Conservation (phyloP, 2,329 filamentous ascomycete species). For the Fusarium sterilihyphosum region DNA sequence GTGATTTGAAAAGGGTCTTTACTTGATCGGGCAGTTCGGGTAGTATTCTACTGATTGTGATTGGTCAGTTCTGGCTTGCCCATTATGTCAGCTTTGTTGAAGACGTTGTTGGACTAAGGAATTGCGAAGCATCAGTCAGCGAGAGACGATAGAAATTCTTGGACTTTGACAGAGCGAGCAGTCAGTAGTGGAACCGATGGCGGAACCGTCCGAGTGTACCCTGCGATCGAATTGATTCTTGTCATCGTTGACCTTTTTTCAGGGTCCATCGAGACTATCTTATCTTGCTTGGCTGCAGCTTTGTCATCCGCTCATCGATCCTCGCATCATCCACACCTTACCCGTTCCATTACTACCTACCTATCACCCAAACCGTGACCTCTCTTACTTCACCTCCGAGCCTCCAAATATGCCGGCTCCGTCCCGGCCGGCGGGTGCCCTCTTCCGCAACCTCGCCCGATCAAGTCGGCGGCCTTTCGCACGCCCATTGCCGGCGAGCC, state of each 20-base stretch:
- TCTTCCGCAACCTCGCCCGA: slow-evolving; percentile 35
- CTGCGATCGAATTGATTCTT: slow-evolving; percentile 7
- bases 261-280: slow-evolving; percentile 10
- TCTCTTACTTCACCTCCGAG: slow-evolving; percentile 6
- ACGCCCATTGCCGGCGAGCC: slow-evolving; percentile 5
- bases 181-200: slow-evolving; percentile 32
- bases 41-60: slow-evolving; percentile 1
- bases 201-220: slow-evolving; percentile 6
- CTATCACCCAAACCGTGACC: slow-evolving; percentile 5
- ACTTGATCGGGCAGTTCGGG: slow-evolving; percentile 19
- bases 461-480: slow-evolving; percentile 12
- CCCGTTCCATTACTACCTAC: slow-evolving; percentile 15
- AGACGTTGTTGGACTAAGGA: slow-evolving; percentile 19
- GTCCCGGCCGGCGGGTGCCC: slow-evolving; percentile 34
- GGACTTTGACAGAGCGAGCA: slow-evolving; percentile 3
- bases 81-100: slow-evolving; percentile 38
- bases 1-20: slow-evolving; percentile 7
- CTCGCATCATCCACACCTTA: slow-evolving; percentile 24
- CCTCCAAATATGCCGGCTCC: slow-evolving; percentile 38
- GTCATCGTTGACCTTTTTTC: neutral
- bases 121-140: slow-evolving; percentile 45
- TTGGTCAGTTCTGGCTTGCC: slow-evolving; percentile 5
- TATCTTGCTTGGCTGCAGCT: slow-evolving; percentile 23
- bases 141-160: slow-evolving; percentile 3
- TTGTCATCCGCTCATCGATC: slow-evolving; percentile 32